Evolutionary conservation across 148 eudicot genomes (phyloP).

Genomic region (Amaranthus hypochondriacus): DNA sequence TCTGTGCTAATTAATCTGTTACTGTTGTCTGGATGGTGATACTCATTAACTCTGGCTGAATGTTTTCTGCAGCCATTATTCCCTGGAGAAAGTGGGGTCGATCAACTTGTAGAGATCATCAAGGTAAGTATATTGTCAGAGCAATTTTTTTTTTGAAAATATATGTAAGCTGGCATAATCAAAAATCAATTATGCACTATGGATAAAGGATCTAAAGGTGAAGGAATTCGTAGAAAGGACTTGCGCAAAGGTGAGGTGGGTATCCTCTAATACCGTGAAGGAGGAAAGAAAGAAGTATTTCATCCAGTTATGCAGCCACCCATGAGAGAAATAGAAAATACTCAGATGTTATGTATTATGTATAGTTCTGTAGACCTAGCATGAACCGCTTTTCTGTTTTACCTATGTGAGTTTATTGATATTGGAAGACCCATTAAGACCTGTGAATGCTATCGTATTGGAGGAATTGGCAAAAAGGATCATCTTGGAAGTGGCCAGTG

Average conservation of each 20-base stretch:
- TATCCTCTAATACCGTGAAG: background rate
- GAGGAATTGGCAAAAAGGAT: background rate
- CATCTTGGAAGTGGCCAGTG: too few relatives aligned
- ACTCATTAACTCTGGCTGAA: conserved; percentile 2
- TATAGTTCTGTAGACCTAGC: background rate
- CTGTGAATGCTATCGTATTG: background rate
- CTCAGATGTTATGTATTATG: background rate
- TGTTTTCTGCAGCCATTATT: conserved; percentile 71
- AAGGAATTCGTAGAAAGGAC: background rate
- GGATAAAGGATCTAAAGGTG: background rate
- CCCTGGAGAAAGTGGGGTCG: conserved; percentile 99
- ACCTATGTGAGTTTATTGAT: background rate
- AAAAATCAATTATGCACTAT: background rate
- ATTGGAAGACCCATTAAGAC: background rate
- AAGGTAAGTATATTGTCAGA: conserved; percentile 45
- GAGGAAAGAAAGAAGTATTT: background rate
- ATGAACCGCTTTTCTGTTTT: background rate
- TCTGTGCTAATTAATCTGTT: background rate
- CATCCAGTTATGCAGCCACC: background rate
- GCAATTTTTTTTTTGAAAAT: background rate
- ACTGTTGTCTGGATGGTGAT: background rate
- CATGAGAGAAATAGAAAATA: background rate
- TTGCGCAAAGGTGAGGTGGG: background rate
- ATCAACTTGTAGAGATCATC: conserved; percentile 92
- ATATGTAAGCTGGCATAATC: background rate